Base-by-base conservation (phyloP, 768 basidiomycete genomes). In the Leccinum rimulosum region DNA sequence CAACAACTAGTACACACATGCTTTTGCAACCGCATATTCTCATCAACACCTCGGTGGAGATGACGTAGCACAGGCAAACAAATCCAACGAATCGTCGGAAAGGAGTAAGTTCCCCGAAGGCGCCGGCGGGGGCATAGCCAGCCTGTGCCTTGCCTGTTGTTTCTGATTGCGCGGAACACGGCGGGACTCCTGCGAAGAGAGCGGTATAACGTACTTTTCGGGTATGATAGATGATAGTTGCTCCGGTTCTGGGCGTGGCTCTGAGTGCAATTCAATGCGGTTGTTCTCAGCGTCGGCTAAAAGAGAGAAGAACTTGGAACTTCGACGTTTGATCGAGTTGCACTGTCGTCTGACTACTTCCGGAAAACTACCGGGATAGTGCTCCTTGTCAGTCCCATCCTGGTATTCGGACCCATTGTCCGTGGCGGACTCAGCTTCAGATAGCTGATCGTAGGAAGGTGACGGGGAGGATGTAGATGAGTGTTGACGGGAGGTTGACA, bases 41-140 rank as follows among this genome's bases (percentile, higher is more conserved):
- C 15, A 57, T 67, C 51, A 73, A 58, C 19, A 59, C 49, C 64
- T 66, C 9, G 51, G 27, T 2, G 74, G 69, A 0, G 76, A 75
- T 17, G 73, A 74, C 47, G 64, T 68, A 30, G 64, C 57, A 60
- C 67, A 74, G 19, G 78, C 74, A 66, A 84, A 83, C 57, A 84
- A 68, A 69, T 84, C 74, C 62, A 84, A 67, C 6, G 76, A 75
- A 61, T 84, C 82, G 52, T 84, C 82, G 11, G 82, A 84, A 47
- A 64, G 55, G 15, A 65, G 56, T 52, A 71, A 50, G 60, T 52
- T 49, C 52, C 49, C 28, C n/a, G 56, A 31, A 3, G 55, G n/a
- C 15, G 35, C 48, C 19, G 38, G 51, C 9, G 51, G 48, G 9
- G 36, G 45, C 1, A 47, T 50, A 14, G 15, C 54, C 40, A n/a